Evolutionary conservation across 2,329 filamentous ascomycete genomes (phyloP).

Genomic region (Eurotiales sp.): DNA sequence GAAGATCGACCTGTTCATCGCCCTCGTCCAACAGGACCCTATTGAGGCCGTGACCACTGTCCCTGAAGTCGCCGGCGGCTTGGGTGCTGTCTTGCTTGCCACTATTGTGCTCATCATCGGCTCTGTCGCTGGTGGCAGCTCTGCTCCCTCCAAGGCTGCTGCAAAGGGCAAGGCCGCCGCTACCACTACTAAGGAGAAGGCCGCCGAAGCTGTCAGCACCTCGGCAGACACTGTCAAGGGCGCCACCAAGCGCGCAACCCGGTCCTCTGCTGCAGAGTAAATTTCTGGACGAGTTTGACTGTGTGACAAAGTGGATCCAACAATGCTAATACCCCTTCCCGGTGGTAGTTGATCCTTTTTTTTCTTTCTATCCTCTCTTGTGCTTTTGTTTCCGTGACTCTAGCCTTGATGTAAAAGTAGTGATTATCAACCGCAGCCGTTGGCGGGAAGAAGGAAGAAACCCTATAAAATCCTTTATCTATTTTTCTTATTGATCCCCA

Average conservation of each 20-base stretch:
- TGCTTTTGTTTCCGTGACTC: too few species aligned
- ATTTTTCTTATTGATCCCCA: too few species aligned
- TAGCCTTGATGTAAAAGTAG: too few species aligned
- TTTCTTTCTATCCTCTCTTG: too few species aligned
- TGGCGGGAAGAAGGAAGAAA: too few species aligned
- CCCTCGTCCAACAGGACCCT: slow-evolving; percentile 77
- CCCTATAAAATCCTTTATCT: too few species aligned
- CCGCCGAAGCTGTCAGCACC: slow-evolving; percentile 58
- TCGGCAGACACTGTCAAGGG: slow-evolving; percentile 74
- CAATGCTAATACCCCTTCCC: too few species aligned
- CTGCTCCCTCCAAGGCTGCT: slow-evolving; percentile 57
- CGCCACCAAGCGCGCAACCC: slow-evolving; percentile 59
- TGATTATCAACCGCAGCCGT: too few species aligned
- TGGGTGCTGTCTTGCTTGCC: slow-evolving; percentile 67
- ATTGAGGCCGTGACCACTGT: slow-evolving; percentile 82
- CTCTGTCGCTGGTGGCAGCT: slow-evolving; percentile 60
- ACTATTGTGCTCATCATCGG: slow-evolving; percentile 67
- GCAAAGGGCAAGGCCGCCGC: slow-evolving; percentile 75
- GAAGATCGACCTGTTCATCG: slow-evolving; percentile 89
- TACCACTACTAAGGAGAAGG: slow-evolving; percentile 58
- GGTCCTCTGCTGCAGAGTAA: slow-evolving; percentile 39
- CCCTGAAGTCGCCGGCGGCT: slow-evolving; percentile 81
- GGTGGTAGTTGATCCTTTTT: too few species aligned
- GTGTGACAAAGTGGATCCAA: too few species aligned
- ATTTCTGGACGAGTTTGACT: background rate